Conservation (phyloP, 345 rosid genomes). For the Schrenkiella parvula region DNA sequence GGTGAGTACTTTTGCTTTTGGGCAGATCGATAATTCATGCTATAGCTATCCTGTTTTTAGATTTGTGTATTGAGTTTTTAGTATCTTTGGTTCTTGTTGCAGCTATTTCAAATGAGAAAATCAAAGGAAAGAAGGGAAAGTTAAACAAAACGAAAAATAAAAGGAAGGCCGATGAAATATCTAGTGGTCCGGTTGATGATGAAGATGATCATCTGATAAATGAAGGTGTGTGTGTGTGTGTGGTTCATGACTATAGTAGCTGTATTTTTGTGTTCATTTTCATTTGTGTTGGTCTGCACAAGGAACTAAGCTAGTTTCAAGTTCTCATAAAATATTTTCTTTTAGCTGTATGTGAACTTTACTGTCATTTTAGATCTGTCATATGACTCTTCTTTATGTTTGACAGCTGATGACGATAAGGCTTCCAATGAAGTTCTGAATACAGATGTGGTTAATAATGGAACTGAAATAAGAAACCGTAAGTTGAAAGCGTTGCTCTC, state of each 20-base stretch:
- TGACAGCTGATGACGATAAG: conserved; percentile 12
- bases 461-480: conserved; percentile 12
- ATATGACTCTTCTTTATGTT: not conserved
- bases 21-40: not conserved
- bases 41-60: not conserved
- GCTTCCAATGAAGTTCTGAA: not conserved
- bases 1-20: not conserved
- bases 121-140: conserved; percentile 17
- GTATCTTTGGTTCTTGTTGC: conserved; percentile 1
- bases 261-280: not conserved
- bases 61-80: conserved; percentile 9
- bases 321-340: not conserved
- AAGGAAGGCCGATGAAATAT: conserved; percentile 22
- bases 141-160: conserved; percentile 21
- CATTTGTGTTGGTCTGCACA: not conserved
- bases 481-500: not conserved
- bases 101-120: conserved; percentile 19
- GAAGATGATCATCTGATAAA: conserved; percentile 5
- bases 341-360: not conserved
- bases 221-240: conserved; percentile 11
- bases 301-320: not conserved
- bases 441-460: not conserved
- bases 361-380: not conserved
- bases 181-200: conserved; percentile 1
- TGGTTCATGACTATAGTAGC: not conserved